phyloP scores from a whole-genome alignment of 352 stramenopile species.

The Phytophthora nicotianae region DNA sequence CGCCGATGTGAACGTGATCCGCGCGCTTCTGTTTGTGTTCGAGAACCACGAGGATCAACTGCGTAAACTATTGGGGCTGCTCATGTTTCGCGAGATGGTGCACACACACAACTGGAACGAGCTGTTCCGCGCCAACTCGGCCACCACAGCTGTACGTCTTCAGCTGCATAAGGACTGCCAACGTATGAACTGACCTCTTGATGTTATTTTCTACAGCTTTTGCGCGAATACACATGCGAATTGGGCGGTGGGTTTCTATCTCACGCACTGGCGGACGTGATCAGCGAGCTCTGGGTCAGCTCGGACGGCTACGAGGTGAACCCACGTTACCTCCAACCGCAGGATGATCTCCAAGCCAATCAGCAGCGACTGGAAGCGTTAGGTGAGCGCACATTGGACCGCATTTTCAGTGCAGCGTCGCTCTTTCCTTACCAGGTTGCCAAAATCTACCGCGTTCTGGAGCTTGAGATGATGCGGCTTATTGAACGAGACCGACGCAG shows the following conservation, averaged over 20 bases:
- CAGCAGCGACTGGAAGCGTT: conserved; percentile 58
- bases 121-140: conserved; percentile 81
- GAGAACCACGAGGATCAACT: conserved; percentile 77
- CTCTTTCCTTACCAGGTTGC: conserved; percentile 80
- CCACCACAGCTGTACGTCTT: conserved; percentile 60
- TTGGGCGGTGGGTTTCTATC: conserved; percentile 72
- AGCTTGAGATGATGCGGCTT: conserved; percentile 75
- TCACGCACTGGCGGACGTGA: conserved; percentile 50
- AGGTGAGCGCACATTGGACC: conserved; percentile 53
- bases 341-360: conserved; percentile 56
- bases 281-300: conserved; percentile 56
- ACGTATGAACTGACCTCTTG: not conserved
- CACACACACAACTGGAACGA: conserved; percentile 85
- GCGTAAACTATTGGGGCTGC: conserved; percentile 62
- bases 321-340: conserved; percentile 44
- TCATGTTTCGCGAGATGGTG: conserved; percentile 83
- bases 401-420: conserved; percentile 49
- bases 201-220: conserved; percentile 37
- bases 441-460: conserved; percentile 77
- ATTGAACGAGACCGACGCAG: conserved; percentile 64
- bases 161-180: conserved; percentile 11
- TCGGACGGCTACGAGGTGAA: conserved; percentile 72
- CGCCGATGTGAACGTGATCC: conserved; percentile 61
- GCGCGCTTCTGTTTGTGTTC: conserved; percentile 76
- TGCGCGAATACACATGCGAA: conserved; percentile 82